Evolutionary conservation across 2,329 filamentous ascomycete genomes (phyloP), one percentile per base, ranked within the genome.

Genomic region (Colletotrichum tabaci): DNA sequence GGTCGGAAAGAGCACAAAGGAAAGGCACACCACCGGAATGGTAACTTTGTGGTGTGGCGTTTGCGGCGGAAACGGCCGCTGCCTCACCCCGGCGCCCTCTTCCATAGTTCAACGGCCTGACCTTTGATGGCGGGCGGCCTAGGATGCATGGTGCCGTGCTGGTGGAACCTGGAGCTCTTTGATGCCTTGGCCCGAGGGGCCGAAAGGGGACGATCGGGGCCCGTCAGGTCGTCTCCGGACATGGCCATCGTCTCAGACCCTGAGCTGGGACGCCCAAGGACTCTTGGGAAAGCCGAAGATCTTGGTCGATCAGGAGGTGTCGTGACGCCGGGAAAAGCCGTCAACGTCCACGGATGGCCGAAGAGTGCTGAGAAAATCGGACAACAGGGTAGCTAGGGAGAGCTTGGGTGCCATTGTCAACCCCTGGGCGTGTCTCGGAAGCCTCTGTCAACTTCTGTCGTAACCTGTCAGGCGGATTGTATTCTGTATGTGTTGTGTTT

Each of bases 191-290:
- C 2, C 57, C 50, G 50, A 26, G 26, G 61, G 26, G 26, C 67
- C 47, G 61, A 42, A 53, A 46, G 46, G 47, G 21, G 61, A 26
- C 13, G 61, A 40, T 16, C 49, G 44, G 44, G n/a, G 44, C 40
- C 10, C 4, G 26, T 8, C 47, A 44, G 26, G 56, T 56, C 35
- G 42, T 49, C 7, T 71, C 18, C 49, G 63, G 67, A 53, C 57
- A 16, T 62, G 68, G 40, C 57, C 68, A 52, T 55, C 64, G 68
- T 67, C 64, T 68, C 68, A 71, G 52, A 71, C 67, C 50, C 58
- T 38, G 38, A 62, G 38, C 61, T 56, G 52, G 52, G 66, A 58
- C 61, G 52, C 16, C 44, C 61, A 53, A 53, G 65, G 61, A 52
- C 65, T 56, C 65, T 50, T 67, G 38, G 42, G 7, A 7, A 23